Percentiles rank a stretch among this genome's conserved stretches.
These are phyloP conservation scores for Cinnamomum chago DNA, from an alignment of 164 flowering plant species.

Conservation along the genomic window DNA sequence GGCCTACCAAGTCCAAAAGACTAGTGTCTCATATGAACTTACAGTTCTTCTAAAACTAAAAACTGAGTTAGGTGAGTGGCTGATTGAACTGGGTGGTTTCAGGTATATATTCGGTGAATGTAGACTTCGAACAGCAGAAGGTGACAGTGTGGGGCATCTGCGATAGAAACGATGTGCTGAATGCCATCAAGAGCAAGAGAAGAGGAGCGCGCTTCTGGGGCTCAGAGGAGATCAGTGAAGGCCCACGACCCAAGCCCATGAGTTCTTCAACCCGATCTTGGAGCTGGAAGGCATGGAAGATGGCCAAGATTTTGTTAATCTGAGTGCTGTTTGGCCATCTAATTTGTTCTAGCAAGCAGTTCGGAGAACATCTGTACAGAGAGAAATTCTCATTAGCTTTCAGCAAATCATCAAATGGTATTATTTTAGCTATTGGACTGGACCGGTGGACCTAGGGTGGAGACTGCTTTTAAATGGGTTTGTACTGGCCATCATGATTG, in stretches of 20 bases:
- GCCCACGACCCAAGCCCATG: slow-evolving; percentile 12
- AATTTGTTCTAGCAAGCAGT: background rate
- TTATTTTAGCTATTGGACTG: too few relatives aligned
- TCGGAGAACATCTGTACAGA: background rate
- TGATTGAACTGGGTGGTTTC: slow-evolving; percentile 7
- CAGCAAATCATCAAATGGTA: too few relatives aligned
- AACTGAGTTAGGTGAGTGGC: background rate
- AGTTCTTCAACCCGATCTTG: slow-evolving; percentile 26
- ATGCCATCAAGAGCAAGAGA: slow-evolving; percentile 53
- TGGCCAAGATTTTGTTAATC: slow-evolving; percentile 12
- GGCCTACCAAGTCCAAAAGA: too few relatives aligned
- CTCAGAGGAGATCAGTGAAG: slow-evolving; percentile 24
- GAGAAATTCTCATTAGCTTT: background rate
- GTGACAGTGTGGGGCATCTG: slow-evolving; percentile 39
- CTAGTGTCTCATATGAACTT: too few relatives aligned
- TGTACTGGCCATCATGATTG: too few relatives aligned
- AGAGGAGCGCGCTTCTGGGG: slow-evolving; percentile 70
- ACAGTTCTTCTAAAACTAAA: background rate
- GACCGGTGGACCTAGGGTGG: too few relatives aligned
- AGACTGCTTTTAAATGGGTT: too few relatives aligned
- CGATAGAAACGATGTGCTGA: slow-evolving; percentile 51
- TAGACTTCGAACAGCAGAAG: slow-evolving; percentile 25
- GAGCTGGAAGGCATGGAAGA: slow-evolving; percentile 44
- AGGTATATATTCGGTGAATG: slow-evolving; percentile 71
- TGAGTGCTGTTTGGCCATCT: background rate